Evolutionary conservation across 768 basidiomycete species (phyloP), one percentile per base, ranked within the genome.

Genomic region (Suillus lakei): DNA sequence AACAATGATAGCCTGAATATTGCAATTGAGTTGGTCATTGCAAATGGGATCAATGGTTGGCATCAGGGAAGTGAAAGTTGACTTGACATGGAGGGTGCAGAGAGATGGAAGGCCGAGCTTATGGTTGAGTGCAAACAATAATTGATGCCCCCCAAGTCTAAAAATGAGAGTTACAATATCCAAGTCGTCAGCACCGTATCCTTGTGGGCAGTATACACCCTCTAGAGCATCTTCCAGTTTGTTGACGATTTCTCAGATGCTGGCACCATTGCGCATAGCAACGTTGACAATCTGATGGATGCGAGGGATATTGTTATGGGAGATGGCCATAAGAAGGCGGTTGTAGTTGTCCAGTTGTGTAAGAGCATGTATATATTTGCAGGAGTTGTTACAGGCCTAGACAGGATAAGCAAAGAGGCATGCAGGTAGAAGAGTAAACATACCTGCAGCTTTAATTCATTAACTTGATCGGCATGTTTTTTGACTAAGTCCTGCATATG

Each of bases 111-210:
- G 53, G 12, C 36, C 41, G 30, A 66, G 48, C 3, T 34, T 43
- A 18, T 70, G 67, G 44, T 68, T 69, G 32, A 70, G 30, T 1
- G 70, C 65, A 41, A 69, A 68, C 4, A 69, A 48, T 4, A 69
- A 16, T 58, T 61, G 0, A 61, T 38, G 1, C 64, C 70, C 23
- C 67, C 6, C 68, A 28, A 69, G 64, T 9, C 61, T 46, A 41
- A 46, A 67, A 10, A 66, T 32, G 18, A 71, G 58, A 2, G 64
- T 28, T 3, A 64, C 55, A 13, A 71, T 36, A 23, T 71, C 70
- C 16, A 62, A 10, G n/a, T 62, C 60, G 6, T 59, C 46, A 23
- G 15, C 16, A 8, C 26, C 43, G 36, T 38, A 36, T 62, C 39
- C 39, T 30, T 36, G 13, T n/a, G 66, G 38, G 5, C 41, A 9